Base-by-base conservation (phyloP, 2,329 filamentous ascomycete genomes). In the Neonectria ditissima region DNA sequence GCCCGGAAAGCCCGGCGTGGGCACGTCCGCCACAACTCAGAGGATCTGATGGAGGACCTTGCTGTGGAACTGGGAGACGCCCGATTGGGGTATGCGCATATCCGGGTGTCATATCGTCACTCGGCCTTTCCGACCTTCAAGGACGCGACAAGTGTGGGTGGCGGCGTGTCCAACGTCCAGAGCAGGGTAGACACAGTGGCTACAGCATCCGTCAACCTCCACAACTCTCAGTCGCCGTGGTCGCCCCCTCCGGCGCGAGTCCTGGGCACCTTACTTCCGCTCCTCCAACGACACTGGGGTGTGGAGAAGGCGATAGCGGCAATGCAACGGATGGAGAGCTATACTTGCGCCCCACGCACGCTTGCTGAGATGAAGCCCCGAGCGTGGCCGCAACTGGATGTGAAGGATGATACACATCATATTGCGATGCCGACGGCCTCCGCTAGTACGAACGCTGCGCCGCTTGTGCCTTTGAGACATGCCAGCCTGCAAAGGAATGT, bases 11-110 rank as follows among this genome's bases (percentile, higher is more conserved):
- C 45, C 57, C 20, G 37, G 10, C 75, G 80, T 59, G 43, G 41
- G 9, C 76, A 81, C 55, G 32, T 70, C 9, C 76, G 77, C 32
- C 78, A 81, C 50, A 81, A 78, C 41, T 83, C 87, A 0, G 86
- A 89, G 13, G 80, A 85, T 43, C 77, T 90, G 32, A 87, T 91
- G 16, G 81, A 86, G 24, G 86, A 89, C 60, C 78, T 90, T 11
- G 86, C 90, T 69, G 77, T 79, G 30, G 82, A 88, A 59, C 81
- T 90, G 3, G 86, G 87, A 30, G 79, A 81, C 55, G 78, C 78
- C 4, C 74, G 74, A 20, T 80, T 80, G 16, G 80, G 83, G 34
- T 89, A 87, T 66, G 75, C 89, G 53, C 80, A 80, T 3, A 78
- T 89, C 16, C 78, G 79, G 20, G 68, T 90, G 8, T 82, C 78